Evolutionary conservation across 257 asterid genomes (phyloP), one percentile per base, ranked within the genome.

Genomic region (Ilex aquifolium): DNA sequence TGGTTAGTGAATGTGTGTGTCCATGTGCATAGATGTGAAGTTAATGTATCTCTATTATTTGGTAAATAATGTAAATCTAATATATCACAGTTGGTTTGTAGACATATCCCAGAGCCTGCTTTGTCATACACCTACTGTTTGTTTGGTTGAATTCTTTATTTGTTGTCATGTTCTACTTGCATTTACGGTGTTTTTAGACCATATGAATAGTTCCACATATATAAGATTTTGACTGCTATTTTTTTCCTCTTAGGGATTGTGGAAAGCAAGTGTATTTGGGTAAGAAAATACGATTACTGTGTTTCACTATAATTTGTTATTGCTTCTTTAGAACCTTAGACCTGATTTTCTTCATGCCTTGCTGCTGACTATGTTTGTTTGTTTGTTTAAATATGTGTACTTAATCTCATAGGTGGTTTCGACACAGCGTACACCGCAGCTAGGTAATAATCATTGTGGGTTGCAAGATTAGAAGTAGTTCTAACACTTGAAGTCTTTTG

Each of bases 371-470:
- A 17, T 14, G 42, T 7, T 36, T 36, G 11, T 15, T 2, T 17
- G 27, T 21, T 53, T n/a, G 11, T 21, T 53, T n/a, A 0, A 17
- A 53, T 7, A 53, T 7, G 15, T 15, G 10, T 15, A 10, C 57
- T 62, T 60, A 46, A 66, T 56, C 58, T 76, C 13, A 8, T 61
- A 92, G 98, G 98, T 57, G 98, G 97, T 42, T 92, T 91, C 62
- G 98, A 92, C 79, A 92, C 98, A 65, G 98, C 98, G 15, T 97
- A 86, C 77, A 77, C 95, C 59, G 98, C 98, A 14, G 98, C 98
- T 64, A 87, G 93, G 98, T 92, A 80, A 71, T 70, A 65, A 14
- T 50, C 53, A 6, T 66, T 56, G 2, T 15, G 9, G 51, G 8
- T 69, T 68, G 44, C 11, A 65, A 57, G 63, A 14, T 60, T 59